Percentiles rank a stretch among this genome's conserved stretches.
phyloP scores from a whole-genome alignment of 2,329 filamentous ascomycete species.

The Aspergillus luchuensis region DNA sequence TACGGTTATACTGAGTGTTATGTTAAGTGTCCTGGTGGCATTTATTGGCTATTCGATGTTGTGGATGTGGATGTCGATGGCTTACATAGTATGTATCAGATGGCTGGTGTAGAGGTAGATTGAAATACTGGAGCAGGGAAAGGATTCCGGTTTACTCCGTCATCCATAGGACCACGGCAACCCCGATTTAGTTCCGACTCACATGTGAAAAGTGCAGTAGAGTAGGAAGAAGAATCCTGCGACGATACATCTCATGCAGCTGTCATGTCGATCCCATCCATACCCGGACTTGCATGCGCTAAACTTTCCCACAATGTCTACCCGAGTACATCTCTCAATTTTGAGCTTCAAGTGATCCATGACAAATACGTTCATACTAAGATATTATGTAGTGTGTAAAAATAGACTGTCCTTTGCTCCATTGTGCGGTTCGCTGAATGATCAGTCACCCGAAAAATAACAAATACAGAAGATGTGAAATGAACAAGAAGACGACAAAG shows the following conservation, averaged over 20 bases:
- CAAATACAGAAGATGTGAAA: neutral
- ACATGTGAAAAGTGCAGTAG: too few species aligned
- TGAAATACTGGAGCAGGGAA: too few species aligned
- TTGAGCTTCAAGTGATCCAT: neutral
- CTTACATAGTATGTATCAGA: too few species aligned
- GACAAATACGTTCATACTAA: neutral
- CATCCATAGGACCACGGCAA: too few species aligned
- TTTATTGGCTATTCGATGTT: neutral
- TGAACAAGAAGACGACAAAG: neutral
- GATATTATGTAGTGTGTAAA: neutral
- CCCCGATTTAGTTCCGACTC: too few species aligned
- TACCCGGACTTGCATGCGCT: neutral
- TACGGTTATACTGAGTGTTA: too few species aligned
- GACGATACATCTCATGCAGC: slow-evolving; percentile 7
- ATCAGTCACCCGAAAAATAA: neutral
- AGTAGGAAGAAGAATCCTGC: neutral
- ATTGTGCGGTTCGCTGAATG: neutral
- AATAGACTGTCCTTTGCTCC: neutral
- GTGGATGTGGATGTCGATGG: neutral
- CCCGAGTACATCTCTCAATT: neutral
- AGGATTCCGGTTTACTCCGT: too few species aligned
- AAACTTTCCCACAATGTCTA: neutral
- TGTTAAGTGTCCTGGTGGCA: neutral
- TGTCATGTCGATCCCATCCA: slow-evolving; percentile 6
- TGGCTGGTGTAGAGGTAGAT: neutral